Conservation (phyloP, 345 rosid species). For the Eucalyptus polyanthemos region DNA sequence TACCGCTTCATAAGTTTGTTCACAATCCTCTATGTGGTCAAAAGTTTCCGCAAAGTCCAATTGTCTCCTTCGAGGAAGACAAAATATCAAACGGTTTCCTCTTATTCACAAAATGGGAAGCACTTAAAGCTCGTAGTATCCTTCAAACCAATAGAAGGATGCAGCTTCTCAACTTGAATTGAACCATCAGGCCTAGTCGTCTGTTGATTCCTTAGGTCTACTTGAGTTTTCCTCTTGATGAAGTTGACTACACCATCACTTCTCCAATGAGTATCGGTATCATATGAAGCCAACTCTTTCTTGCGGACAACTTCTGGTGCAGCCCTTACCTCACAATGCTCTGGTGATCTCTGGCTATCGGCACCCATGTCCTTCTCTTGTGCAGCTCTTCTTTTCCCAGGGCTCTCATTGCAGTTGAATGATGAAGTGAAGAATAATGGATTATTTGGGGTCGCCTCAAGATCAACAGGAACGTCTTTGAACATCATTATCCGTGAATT, state of each 20-base stretch:
- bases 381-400: background rate
- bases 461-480: background rate
- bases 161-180: background rate
- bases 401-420: background rate
- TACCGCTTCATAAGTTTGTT: background rate
- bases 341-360: background rate
- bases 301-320: background rate
- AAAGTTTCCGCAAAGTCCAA: background rate
- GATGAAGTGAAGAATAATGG: background rate
- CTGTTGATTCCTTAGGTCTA: background rate
- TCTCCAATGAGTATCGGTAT: background rate
- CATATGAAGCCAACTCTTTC: background rate
- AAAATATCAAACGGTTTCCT: slow-evolving; percentile 14
- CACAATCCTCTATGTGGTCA: background rate
- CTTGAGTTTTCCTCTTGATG: background rate
- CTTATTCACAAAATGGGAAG: background rate
- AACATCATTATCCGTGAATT: background rate
- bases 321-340: background rate
- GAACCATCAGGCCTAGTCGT: background rate
- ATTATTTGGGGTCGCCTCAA: background rate
- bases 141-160: background rate
- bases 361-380: background rate
- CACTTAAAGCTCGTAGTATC: background rate
- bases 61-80: background rate
- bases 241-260: background rate